Evolutionary conservation across 1,139 yeast genomes (phyloP), one percentile per base, ranked within the genome.

Genomic region (Magnusiomyces tetraspermus): DNA sequence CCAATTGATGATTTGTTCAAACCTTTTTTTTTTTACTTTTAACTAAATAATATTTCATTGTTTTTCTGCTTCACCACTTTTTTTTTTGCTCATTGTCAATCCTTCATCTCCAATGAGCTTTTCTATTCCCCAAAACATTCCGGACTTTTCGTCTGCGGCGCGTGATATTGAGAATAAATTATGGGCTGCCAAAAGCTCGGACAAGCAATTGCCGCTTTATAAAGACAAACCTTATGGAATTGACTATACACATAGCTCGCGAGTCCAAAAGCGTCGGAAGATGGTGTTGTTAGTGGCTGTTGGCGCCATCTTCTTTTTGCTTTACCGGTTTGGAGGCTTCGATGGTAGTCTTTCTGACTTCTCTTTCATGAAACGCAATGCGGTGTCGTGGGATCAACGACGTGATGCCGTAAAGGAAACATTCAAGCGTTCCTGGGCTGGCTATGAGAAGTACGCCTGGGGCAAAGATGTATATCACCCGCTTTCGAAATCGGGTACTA

Each of bases 401-500:
- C 83, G 80, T 60, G 65, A 70, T 15, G 78, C 77, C 57, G 88
- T 86, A 28, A 76, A 72, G 58, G 66, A 74, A 41, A 89, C 81
- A 5, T 86, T 90, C 64, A 71, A 81, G 57, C 83, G 81, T 48
- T 79, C 94, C 13, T 90, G 97, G 96, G 73, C 73, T 40, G 85
- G 85, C 50, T 90, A 90, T 63, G 81, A 79, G 51, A 70, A 75
- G 50, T 75, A 85, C 61, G 97, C 87, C 0, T 89, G 95, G 94
- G 97, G 97, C 2, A 73, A 71, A 54, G 95, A 85, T 60, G 76
- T 79, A 2, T 85, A 82, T 62, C 69, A 71, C 28, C 87, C 97
- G 0, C 65, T 85, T 21, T 66, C 76, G 15, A 77, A 80, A 52
- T 66, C 62, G 1, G 89, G 88, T n/a, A 73, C 76, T 55, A 85